Base-by-base conservation (phyloP, 2,329 filamentous ascomycete species). In the Botrytis fragariae region DNA sequence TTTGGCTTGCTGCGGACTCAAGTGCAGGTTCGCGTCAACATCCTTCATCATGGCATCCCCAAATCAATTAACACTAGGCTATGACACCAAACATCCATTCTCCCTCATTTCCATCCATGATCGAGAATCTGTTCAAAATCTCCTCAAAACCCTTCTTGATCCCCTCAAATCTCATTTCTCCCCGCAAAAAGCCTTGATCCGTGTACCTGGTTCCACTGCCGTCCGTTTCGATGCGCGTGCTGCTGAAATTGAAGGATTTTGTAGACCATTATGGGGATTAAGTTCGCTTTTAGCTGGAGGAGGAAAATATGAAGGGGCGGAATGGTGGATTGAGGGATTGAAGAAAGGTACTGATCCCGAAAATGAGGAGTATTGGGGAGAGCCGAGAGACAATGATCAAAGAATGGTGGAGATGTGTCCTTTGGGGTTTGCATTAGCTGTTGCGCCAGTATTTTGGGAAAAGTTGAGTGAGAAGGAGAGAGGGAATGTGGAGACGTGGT, bases 321-420 rank as follows among this genome's bases (percentile, higher is more conserved):
- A 88, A 71, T 88, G 88, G 82, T 93, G 91, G 88, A 87, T 93
- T 51, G 86, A 92, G 74, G 92, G 92, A 6, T 84, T 95, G 73
- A 88, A 89, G 75, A 86, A 89, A 45, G 93, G 92, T 0, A 94
- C 91, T 0, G 89, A 95, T 77, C 92, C 92, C 0, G 85, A 89
- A 62, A 88, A 84, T 73, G 85, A 88, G 0, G 92, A 94, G 82
- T 95, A 91, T 79, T 95, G 92, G 92, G 92, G 92, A 0, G 90
- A 88, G 72, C 91, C 93, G 76, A 86, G 90, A 76, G 92, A 94
- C 79, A 90, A 91, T 73, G 93, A 95, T 79, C 92, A 95, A 84
- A 85, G 92, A 39, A 95, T 95, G 93, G 93, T 95, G 3, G 93
- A 95, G 81, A 93, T 94, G 86, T 94, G 92, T 79, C 92, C 92